Conservation (phyloP, 202 grass and related monocot genomes). For the Schoenoplectus tabernaemontani region DNA sequence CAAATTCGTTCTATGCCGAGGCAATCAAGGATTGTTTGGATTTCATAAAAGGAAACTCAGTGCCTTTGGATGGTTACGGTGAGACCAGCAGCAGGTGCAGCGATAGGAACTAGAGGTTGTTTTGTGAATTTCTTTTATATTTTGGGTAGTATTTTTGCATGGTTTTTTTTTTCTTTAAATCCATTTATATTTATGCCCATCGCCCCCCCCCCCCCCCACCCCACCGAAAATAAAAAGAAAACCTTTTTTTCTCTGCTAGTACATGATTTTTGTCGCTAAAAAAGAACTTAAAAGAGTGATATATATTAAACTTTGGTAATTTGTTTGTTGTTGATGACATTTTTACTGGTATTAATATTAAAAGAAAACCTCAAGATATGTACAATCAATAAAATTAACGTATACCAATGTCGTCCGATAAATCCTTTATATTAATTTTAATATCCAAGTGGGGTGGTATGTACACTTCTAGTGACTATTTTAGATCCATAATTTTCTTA, state of each 20-base stretch:
- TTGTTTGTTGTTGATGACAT: background rate
- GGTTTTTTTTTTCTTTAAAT: background rate
- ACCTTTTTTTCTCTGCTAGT: background rate
- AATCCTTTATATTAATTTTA: no score
- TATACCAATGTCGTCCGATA: no score
- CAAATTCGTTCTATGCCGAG: constrained; percentile 78
- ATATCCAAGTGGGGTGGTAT: background rate
- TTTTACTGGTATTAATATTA: background rate
- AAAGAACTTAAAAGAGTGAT: background rate
- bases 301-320: background rate
- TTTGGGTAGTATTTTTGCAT: constrained; percentile 3
- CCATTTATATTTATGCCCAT: background rate
- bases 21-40: constrained; percentile 78
- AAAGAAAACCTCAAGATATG: background rate
- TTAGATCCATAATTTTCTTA: no score
- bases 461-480: background rate
- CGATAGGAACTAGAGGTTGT: background rate
- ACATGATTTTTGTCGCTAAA: background rate
- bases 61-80: constrained; percentile 39
- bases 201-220: no score
- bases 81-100: constrained; percentile 8
- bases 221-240: no score
- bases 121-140: background rate
- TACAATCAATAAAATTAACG: background rate
- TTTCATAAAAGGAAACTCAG: constrained; percentile 74